These are phyloP conservation scores for Saccharomycopsis malanga DNA, from an alignment of 805 yeast species.

Conservation along the genomic window DNA sequence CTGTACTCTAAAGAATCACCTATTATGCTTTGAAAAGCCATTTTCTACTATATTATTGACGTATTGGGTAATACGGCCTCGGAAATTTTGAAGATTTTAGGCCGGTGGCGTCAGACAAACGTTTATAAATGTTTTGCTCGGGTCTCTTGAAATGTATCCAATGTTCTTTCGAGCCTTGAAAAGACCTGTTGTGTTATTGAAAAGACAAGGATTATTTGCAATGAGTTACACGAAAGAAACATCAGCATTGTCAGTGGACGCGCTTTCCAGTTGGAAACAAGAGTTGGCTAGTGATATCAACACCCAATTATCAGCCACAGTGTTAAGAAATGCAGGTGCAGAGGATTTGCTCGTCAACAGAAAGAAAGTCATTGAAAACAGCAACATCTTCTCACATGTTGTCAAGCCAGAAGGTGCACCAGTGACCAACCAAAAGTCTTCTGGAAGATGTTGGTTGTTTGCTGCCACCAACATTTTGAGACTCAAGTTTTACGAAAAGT, in stretches of 20 bases:
- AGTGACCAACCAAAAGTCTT: slow-evolving; percentile 62
- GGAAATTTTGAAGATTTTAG: no score
- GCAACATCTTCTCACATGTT: slow-evolving; percentile 35
- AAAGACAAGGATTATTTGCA: no score
- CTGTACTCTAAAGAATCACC: no score
- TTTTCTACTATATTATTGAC: no score
- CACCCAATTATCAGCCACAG: slow-evolving; percentile 9
- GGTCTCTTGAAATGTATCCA: no score
- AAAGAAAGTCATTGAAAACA: slow-evolving; percentile 26
- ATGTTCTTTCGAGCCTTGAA: no score
- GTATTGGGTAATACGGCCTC: no score
- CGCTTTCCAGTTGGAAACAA: slow-evolving; percentile 6
- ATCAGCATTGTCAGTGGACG: slow-evolving; percentile 2
- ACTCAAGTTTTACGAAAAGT: slow-evolving; percentile 49
- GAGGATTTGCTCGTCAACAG: slow-evolving; percentile 35
- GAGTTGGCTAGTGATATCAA: slow-evolving; percentile 7
- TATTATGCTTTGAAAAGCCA: no score
- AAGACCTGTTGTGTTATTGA: no score
- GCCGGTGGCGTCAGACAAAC: no score
- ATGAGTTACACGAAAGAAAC: no score
- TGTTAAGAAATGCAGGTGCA: slow-evolving; percentile 27
- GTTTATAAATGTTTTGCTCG: no score
- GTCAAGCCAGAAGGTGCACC: slow-evolving; percentile 52
- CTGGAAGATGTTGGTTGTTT: slow-evolving; percentile 87
- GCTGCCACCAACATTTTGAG: slow-evolving; percentile 75